Percentiles rank a stretch among this genome's conserved stretches.
Conservation (phyloP, 306 rosid species). For the Quercus cerris region DNA sequence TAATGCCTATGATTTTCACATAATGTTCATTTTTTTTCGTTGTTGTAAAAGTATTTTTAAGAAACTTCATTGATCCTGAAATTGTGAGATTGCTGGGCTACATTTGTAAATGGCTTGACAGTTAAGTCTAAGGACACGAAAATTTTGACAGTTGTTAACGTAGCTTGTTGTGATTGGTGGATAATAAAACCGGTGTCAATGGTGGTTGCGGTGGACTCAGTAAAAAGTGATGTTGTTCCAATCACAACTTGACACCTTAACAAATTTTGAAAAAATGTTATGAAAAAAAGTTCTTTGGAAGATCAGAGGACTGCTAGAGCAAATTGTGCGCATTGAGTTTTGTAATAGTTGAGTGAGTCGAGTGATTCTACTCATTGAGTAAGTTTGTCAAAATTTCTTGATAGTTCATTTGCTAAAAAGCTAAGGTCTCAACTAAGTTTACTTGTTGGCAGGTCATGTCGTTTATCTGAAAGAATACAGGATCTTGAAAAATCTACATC, state of each 20-base stretch:
- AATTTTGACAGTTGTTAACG: no score
- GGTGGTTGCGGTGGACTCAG: no score
- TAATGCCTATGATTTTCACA: no score
- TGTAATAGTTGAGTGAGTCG: neutral
- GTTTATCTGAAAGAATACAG: conserved; percentile 9
- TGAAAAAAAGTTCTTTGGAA: no score
- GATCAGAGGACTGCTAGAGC: neutral
- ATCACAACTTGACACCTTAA: no score
- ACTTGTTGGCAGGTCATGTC: conserved; percentile 40
- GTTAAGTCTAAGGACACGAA: no score
- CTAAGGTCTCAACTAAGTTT: neutral
- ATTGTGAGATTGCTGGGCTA: neutral
- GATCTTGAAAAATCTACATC: conserved; percentile 33
- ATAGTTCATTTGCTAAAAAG: neutral
- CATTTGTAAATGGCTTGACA: neutral
- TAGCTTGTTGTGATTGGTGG: no score
- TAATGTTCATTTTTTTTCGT: neutral
- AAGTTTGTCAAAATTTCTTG: neutral
- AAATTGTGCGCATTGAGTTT: neutral
- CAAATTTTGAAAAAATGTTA: no score
- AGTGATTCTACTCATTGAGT: neutral
- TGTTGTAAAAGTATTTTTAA: neutral
- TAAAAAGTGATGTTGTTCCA: no score
- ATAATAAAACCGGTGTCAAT: no score
- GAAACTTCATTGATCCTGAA: neutral